A percentile compares a stretch with the other conserved stretches of the same genome.
phyloP scores from a whole-genome alignment of 371 early-diverging fungal species.

The Phascolomyces articulosus region DNA sequence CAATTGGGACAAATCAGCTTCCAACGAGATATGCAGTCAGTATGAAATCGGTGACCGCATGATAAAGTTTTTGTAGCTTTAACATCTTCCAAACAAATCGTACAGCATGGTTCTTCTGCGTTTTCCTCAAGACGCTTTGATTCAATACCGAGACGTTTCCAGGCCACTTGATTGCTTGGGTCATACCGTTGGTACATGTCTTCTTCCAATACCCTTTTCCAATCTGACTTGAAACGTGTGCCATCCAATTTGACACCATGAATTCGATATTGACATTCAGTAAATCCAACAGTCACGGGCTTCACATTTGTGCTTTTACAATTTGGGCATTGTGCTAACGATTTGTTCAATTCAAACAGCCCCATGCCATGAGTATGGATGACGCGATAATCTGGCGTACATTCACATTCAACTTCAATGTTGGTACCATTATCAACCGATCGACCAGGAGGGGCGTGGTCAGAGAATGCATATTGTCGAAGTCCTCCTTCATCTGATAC shows the following conservation, averaged over 20 bases:
- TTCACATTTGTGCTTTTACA: not conserved
- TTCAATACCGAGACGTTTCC: not conserved
- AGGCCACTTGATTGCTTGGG: not conserved
- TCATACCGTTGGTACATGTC: not conserved
- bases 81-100: not conserved
- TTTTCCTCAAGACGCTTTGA: not conserved
- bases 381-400: not conserved
- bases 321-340: not conserved
- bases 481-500: not conserved
- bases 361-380: not conserved
- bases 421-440: not conserved
- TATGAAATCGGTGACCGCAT: not conserved
- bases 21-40: not conserved
- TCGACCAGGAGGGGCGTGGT: not conserved
- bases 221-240: not conserved
- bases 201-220: not conserved
- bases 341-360: not conserved
- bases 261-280: not conserved
- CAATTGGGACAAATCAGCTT: not conserved
- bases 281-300: slow-evolving; percentile 1
- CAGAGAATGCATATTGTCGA: not conserved
- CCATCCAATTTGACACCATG: not conserved
- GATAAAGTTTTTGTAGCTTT: not conserved
- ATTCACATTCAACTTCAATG: not conserved
- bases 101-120: not conserved